Evolutionary conservation across 169 alveolate genomes (phyloP).

Genomic region (Neospora caninum): DNA sequence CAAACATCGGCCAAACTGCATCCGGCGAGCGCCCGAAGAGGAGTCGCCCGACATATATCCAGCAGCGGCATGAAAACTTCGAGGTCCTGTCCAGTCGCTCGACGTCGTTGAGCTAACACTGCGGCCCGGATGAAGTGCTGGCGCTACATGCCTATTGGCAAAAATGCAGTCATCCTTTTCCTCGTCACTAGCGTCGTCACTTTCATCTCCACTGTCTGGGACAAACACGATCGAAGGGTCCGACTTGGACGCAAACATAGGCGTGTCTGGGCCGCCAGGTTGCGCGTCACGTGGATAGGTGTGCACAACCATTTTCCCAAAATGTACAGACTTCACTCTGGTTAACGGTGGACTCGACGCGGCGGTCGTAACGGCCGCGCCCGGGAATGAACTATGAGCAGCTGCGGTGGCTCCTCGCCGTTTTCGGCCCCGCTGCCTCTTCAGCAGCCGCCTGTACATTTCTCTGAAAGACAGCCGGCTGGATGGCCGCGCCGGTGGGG

Average conservation of each 20-base stretch:
- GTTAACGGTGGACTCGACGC: not conserved
- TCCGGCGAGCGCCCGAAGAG: not conserved
- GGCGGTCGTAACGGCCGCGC: not conserved
- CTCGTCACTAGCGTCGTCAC: not conserved
- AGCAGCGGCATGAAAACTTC: too few relatives aligned
- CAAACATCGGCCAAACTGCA: not conserved
- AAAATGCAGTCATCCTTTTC: not conserved
- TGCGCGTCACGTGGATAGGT: conserved; percentile 6
- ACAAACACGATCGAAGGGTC: not conserved
- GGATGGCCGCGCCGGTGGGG: not conserved
- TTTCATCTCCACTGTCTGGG: not conserved
- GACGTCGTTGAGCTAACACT: not conserved
- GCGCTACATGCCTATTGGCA: not conserved
- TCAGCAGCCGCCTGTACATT: not conserved
- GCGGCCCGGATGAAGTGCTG: not conserved
- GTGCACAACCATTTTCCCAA: not conserved
- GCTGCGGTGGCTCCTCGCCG: not conserved
- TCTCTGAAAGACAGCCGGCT: not conserved
- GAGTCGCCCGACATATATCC: not conserved
- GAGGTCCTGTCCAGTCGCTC: not conserved
- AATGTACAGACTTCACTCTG: conserved; percentile 24
- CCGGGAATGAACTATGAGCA: not conserved
- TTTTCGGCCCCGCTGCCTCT: not conserved
- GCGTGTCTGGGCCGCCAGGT: not conserved
- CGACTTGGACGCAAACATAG: not conserved